These are phyloP conservation scores for Hericium coralloides DNA, from an alignment of 768 basidiomycete genomes.

Conservation along the genomic window DNA sequence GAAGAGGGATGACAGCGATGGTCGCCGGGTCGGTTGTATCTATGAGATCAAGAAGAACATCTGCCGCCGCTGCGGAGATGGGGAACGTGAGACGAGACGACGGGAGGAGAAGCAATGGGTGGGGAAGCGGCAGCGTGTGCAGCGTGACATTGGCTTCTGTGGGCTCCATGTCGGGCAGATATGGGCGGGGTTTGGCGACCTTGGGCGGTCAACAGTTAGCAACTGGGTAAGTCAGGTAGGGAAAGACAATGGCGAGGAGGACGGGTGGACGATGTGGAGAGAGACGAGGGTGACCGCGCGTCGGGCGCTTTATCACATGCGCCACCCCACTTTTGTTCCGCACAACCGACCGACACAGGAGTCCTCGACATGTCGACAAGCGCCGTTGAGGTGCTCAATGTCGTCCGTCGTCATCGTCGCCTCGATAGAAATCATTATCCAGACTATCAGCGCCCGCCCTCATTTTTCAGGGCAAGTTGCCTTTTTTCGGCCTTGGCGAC, in stretches of 20 bases:
- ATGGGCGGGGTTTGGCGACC: background rate
- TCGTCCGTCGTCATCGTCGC: no score
- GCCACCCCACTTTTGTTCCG: no score
- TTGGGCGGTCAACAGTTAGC: background rate
- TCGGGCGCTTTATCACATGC: no score
- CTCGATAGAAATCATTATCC: no score
- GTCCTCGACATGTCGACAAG: no score
- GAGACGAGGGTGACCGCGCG: no score
- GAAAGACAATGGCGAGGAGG: background rate
- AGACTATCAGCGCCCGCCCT: no score
- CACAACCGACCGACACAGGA: no score
- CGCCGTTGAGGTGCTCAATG: no score
- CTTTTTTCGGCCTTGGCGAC: no score
- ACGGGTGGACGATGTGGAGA: background rate
- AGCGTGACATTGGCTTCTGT: slow-evolving; percentile 25
- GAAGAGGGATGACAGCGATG: slow-evolving; percentile 57
- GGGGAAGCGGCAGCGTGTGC: slow-evolving; percentile 58
- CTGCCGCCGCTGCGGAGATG: slow-evolving; percentile 50
- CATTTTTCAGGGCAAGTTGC: no score
- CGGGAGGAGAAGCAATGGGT: slow-evolving; percentile 71
- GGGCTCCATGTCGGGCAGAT: background rate
- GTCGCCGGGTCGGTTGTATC: slow-evolving; percentile 66
- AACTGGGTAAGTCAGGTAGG: no score
- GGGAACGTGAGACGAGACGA: slow-evolving; percentile 61
- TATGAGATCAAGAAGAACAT: slow-evolving; percentile 56